Evolutionary conservation across 257 asterid species (phyloP).

Genomic region (Euphrasia confusa): DNA sequence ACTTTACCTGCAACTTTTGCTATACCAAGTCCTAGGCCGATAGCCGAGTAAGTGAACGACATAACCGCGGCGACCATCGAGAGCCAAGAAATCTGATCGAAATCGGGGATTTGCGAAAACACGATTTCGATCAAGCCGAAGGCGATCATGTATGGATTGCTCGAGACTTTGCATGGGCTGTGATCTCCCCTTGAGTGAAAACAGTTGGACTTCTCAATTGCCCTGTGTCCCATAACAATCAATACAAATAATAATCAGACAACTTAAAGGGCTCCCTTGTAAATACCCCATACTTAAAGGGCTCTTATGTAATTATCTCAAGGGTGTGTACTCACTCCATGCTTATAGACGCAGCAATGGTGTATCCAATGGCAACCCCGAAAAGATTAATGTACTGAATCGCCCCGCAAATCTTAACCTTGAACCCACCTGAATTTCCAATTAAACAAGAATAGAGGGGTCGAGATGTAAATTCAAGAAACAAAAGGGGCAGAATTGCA

Average conservation of each 20-base stretch:
- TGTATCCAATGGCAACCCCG: slow-evolving; percentile 89
- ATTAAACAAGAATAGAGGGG: slow-evolving; percentile 9
- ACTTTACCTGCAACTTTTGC: slow-evolving; percentile 50
- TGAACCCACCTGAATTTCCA: slow-evolving; percentile 57
- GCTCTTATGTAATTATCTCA: too few species aligned
- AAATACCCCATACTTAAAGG: too few species aligned
- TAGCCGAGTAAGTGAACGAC: slow-evolving; percentile 70
- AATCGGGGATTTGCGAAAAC: slow-evolving; percentile 67
- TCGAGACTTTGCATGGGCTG: slow-evolving; percentile 53
- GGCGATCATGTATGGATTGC: slow-evolving; percentile 61
- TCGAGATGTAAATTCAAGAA: background rate
- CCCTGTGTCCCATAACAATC: slow-evolving; percentile 36
- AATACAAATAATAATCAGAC: background rate
- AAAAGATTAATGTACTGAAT: slow-evolving; percentile 83
- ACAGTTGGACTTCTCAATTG: slow-evolving; percentile 49
- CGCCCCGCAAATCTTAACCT: slow-evolving; percentile 83
- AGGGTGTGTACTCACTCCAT: slow-evolving; percentile 46
- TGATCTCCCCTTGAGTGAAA: slow-evolving; percentile 47
- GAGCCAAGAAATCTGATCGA: slow-evolving; percentile 68
- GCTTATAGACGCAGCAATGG: slow-evolving; percentile 83
- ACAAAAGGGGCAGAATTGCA: too few species aligned
- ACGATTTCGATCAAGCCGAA: slow-evolving; percentile 51
- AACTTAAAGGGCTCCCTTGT: background rate
- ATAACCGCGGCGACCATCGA: slow-evolving; percentile 73
- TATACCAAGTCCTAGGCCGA: slow-evolving; percentile 63